phyloP scores from a whole-genome alignment of 2,329 filamentous ascomycete species.

The Verticillium albo-atrum region DNA sequence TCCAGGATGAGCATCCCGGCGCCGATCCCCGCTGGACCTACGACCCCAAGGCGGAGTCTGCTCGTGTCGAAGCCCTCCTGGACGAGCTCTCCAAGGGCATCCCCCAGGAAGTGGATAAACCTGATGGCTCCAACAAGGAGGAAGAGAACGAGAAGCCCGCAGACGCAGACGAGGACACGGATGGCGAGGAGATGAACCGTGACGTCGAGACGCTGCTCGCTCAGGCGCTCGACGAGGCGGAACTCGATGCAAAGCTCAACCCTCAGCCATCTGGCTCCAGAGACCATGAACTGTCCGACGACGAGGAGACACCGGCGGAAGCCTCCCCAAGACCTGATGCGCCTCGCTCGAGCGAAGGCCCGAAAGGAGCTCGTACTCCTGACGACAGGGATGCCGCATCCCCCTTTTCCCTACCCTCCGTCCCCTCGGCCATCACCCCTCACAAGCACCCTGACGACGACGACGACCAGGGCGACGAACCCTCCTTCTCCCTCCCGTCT shows the following conservation, averaged over 20 bases:
- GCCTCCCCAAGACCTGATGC: background rate
- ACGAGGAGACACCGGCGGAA: background rate
- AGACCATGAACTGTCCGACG: background rate
- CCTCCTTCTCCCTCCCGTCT: constrained; percentile 26
- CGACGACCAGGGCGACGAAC: background rate
- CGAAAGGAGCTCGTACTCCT: background rate
- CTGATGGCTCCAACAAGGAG: background rate
- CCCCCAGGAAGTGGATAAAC: constrained; percentile 9
- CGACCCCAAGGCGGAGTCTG: constrained; percentile 21
- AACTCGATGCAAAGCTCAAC: constrained; percentile 23
- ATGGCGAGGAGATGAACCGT: constrained; percentile 43
- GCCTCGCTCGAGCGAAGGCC: background rate
- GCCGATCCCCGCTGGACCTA: constrained; percentile 8
- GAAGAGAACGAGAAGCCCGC: background rate
- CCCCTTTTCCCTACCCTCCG: constrained; percentile 36
- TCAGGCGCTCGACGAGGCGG: constrained; percentile 40
- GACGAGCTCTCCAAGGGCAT: constrained; percentile 29
- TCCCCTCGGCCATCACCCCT: constrained; percentile 30
- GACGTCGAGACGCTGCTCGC: constrained; percentile 41
- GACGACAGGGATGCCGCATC: background rate
- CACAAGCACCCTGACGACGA: constrained; percentile 9
- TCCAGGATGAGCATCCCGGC: constrained; percentile 34
- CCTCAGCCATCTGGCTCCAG: background rate
- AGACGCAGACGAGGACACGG: constrained; percentile 37
- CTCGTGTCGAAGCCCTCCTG: constrained; percentile 27